Evolutionary conservation across 202 grass and related monocot species (phyloP).

Genomic region (Brachypodium distachyon): DNA sequence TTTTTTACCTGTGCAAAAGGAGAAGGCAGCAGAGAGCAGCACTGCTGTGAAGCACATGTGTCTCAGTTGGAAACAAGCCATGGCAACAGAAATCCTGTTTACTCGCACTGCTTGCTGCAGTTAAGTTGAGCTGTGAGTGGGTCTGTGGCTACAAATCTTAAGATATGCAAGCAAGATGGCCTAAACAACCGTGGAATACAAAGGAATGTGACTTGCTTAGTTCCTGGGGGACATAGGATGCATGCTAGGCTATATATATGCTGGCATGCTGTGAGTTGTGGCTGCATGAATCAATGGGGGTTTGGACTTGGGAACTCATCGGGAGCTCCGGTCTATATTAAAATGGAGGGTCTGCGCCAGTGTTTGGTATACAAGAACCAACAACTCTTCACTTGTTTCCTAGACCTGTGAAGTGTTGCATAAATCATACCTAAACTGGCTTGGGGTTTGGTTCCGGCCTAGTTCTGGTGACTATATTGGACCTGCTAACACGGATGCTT

Average conservation of each 20-base stretch:
- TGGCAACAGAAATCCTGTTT: not conserved
- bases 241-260: not conserved
- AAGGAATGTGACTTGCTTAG: not conserved
- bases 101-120: not conserved
- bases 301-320: not conserved
- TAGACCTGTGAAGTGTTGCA: conserved; percentile 28
- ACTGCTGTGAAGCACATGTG: conserved; percentile 10
- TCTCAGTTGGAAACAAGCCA: conserved; percentile 26
- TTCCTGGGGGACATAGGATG: not conserved
- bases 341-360: conserved; percentile 6
- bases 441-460: conserved; percentile 6
- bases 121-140: not conserved
- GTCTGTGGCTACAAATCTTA: not conserved
- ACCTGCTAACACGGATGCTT: conserved; percentile 2
- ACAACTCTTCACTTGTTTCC: conserved; percentile 53
- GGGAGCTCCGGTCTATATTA: not conserved
- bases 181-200: not conserved
- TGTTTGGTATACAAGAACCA: conserved; percentile 61
- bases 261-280: not conserved
- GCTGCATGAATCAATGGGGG: not conserved
- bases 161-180: not conserved
- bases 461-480: conserved; percentile 17
- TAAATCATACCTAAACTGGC: conserved; percentile 60
- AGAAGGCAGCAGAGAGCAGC: conserved; percentile 26
- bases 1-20: conserved; percentile 56